These are phyloP conservation scores for Cutaneotrichosporon sp. DNA, from an alignment of 1,284 basidiomycete species.

Conservation along the genomic window DNA sequence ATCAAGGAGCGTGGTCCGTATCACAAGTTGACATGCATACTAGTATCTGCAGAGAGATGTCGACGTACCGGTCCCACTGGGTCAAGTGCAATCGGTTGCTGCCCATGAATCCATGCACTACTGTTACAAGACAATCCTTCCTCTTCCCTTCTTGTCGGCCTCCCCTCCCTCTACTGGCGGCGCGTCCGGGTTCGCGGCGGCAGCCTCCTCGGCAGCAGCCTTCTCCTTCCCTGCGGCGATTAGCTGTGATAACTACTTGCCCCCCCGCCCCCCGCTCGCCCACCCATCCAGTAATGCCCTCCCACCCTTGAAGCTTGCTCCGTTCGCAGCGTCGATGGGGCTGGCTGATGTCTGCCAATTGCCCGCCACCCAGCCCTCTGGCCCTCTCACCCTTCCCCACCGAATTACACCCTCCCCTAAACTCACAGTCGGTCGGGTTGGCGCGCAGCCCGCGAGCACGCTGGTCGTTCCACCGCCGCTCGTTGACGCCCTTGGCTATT, in stretches of 20 bases:
- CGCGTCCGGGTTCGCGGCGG: not conserved
- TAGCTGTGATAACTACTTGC: too few species aligned
- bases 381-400: too few species aligned
- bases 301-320: too few species aligned
- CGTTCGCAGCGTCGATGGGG: too few species aligned
- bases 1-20: too few species aligned
- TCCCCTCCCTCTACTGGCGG: not conserved
- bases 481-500: conserved; percentile 23
- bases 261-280: too few species aligned
- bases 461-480: conserved; percentile 23
- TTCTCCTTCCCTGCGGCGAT: conserved; percentile 25
- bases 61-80: not conserved
- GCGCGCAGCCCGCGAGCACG: conserved; percentile 17
- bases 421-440: conserved; percentile 18
- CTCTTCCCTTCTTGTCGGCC: not conserved
- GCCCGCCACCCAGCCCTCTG: too few species aligned
- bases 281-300: too few species aligned
- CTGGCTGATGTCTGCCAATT: too few species aligned
- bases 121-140: not conserved
- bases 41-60: not conserved
- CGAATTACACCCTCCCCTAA: too few species aligned
- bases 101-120: not conserved
- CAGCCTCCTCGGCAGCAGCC: conserved; percentile 3
- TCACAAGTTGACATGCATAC: not conserved
- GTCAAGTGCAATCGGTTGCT: not conserved